phyloP scores from a whole-genome alignment of 768 basidiomycete genomes.

The Mycena vulgaris region DNA sequence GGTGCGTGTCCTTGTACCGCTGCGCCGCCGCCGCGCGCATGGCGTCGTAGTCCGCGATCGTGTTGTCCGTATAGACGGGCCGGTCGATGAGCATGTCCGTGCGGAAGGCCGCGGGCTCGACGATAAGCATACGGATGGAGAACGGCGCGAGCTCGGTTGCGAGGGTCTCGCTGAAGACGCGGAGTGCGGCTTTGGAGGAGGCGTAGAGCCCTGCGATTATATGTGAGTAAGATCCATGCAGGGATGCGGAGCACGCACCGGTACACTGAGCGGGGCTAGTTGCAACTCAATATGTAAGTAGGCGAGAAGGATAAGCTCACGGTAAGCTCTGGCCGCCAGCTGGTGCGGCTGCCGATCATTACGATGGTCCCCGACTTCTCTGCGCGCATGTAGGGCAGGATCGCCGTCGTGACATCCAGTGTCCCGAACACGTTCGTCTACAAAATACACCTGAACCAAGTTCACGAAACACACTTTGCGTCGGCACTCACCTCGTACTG shows the following conservation, averaged over 20 bases:
- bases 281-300: background rate
- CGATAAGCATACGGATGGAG: slow-evolving; percentile 56
- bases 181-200: slow-evolving; percentile 59
- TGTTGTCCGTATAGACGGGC: slow-evolving; percentile 44
- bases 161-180: slow-evolving; percentile 57
- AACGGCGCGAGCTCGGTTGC: slow-evolving; percentile 56
- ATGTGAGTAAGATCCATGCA: too few species aligned
- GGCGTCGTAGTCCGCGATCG: slow-evolving; percentile 53
- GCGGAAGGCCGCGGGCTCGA: slow-evolving; percentile 60
- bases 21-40: slow-evolving; percentile 40
- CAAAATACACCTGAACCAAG: background rate
- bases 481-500: slow-evolving; percentile 34
- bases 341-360: slow-evolving; percentile 58
- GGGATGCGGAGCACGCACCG: background rate
- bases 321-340: slow-evolving; percentile 49
- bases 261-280: background rate
- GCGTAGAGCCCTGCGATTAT: slow-evolving; percentile 44
- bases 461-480: too few species aligned
- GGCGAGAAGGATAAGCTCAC: background rate
- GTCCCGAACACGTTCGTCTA: slow-evolving; percentile 60
- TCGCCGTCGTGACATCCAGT: slow-evolving; percentile 61
- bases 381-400: slow-evolving; percentile 56
- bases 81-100: slow-evolving; percentile 49
- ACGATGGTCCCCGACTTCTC: slow-evolving; percentile 55
- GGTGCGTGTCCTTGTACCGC: slow-evolving; percentile 24